These are phyloP conservation scores for Rhynchosporium graminicola DNA, from an alignment of 2,329 filamentous ascomycete genomes.

Conservation along the genomic window DNA sequence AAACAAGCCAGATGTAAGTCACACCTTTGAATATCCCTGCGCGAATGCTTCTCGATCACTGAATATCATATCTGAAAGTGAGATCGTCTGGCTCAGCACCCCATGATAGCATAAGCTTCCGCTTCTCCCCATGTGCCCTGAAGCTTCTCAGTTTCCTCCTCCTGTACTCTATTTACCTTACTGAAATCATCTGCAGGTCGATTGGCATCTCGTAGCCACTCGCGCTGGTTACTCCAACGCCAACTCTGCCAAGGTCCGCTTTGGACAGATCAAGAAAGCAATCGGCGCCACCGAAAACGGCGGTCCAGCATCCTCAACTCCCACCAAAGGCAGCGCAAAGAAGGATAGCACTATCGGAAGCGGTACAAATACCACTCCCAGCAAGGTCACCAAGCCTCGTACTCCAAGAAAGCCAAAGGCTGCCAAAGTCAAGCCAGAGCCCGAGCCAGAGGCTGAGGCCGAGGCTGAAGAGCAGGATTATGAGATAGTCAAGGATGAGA, in stretches of 20 bases:
- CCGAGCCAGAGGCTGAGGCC: not conserved
- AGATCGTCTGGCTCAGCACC: not conserved
- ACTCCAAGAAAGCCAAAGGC: constrained; percentile 15
- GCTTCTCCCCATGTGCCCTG: not conserved
- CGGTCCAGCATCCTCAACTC: not conserved
- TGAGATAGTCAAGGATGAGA: constrained; percentile 9
- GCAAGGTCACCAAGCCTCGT: constrained; percentile 20
- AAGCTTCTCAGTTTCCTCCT: no score
- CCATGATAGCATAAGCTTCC: not conserved
- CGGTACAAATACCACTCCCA: constrained; percentile 22
- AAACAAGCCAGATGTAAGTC: constrained; percentile 28
- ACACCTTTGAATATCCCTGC: not conserved
- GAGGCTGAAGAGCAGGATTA: constrained; percentile 6
- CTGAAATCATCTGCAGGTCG: constrained; percentile 30
- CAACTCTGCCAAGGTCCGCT: constrained; percentile 50
- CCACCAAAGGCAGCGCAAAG: constrained; percentile 9
- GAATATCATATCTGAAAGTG: not conserved
- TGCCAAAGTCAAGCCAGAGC: constrained; percentile 4
- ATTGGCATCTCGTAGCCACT: constrained; percentile 50
- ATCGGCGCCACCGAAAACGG: constrained; percentile 36
- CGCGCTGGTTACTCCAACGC: constrained; percentile 49
- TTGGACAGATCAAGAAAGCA: constrained; percentile 52
- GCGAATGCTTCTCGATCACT: not conserved
- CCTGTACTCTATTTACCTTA: no score
- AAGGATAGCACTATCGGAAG: constrained; percentile 14